Evolutionary conservation across 768 basidiomycete genomes (phyloP).

Genomic region (Tulasnella sp.): DNA sequence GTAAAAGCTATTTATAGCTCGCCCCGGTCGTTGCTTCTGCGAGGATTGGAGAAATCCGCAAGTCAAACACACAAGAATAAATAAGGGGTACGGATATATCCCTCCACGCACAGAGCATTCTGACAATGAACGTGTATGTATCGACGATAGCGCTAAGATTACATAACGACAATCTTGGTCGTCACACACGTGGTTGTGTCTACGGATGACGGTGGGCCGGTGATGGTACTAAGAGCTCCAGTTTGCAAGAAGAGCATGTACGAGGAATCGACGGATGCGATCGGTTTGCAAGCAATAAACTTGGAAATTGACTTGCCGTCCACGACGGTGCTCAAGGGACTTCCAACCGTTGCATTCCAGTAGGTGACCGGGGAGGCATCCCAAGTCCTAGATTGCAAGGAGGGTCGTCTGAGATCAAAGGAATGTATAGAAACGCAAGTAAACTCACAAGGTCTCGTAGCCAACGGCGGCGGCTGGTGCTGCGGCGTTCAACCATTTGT

Average conservation of each 20-base stretch:
- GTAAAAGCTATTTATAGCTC: neutral
- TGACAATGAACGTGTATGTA: neutral
- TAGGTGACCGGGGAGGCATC: neutral
- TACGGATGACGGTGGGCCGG: neutral
- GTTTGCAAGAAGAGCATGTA: neutral
- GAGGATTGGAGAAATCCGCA: too few relatives aligned
- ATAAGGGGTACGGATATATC: neutral
- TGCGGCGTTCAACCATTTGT: neutral
- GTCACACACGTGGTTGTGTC: neutral
- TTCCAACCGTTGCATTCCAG: conserved; percentile 7
- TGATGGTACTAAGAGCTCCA: neutral
- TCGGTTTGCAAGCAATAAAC: neutral
- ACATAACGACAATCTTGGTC: neutral
- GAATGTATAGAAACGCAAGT: neutral
- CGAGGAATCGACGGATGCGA: neutral
- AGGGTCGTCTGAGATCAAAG: neutral
- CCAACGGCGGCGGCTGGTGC: neutral
- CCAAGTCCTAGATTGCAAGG: neutral
- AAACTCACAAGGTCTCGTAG: neutral
- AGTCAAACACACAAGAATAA: neutral
- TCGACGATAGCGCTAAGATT: neutral
- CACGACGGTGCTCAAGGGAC: neutral
- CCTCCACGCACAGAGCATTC: neutral
- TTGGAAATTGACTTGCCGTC: neutral
- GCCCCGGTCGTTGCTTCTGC: neutral